A percentile compares a stretch with the other conserved stretches of the same genome.
These are phyloP conservation scores for Aspergillus fijiensis DNA, from an alignment of 2,329 filamentous ascomycete genomes.

Conservation along the genomic window DNA sequence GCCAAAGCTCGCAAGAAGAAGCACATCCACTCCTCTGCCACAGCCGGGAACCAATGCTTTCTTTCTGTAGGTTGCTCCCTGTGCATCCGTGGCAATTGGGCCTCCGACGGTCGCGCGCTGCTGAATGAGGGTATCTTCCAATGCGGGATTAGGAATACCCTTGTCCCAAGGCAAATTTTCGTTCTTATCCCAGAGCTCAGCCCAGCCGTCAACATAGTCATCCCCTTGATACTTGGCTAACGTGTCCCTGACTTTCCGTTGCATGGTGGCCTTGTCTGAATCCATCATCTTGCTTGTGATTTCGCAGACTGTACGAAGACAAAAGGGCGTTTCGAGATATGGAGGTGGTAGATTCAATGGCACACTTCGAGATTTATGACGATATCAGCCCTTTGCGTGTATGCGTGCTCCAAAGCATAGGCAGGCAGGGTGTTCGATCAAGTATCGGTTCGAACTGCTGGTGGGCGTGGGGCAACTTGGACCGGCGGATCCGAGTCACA, in stretches of 20 bases:
- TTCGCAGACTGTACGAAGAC: neutral
- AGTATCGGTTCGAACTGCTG: neutral
- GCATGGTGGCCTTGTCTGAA: neutral
- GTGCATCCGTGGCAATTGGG: conserved; percentile 25
- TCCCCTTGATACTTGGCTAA: conserved; percentile 9
- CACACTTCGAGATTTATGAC: neutral
- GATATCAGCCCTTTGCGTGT: neutral
- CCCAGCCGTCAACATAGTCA: conserved; percentile 46
- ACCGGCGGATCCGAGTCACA: neutral
- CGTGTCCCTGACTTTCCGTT: conserved; percentile 6
- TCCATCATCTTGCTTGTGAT: neutral
- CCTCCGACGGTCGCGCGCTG: conserved; percentile 39
- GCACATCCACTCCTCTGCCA: conserved; percentile 76
- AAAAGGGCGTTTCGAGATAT: no score
- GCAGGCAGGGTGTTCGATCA: neutral
- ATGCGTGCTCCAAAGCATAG: neutral
- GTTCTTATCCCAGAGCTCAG: conserved; percentile 53
- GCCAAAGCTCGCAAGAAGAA: conserved; percentile 69
- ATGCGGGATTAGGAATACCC: conserved; percentile 55
- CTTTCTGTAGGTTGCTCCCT: conserved; percentile 35
- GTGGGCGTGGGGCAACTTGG: neutral
- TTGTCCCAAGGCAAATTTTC: conserved; percentile 60
- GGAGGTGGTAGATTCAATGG: no score
- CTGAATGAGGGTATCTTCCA: conserved; percentile 53
- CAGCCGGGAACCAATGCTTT: conserved; percentile 76